Evolutionary conservation across 371 early-diverging fungal genomes (phyloP).

Genomic region (Zancudomyces culisetae): DNA sequence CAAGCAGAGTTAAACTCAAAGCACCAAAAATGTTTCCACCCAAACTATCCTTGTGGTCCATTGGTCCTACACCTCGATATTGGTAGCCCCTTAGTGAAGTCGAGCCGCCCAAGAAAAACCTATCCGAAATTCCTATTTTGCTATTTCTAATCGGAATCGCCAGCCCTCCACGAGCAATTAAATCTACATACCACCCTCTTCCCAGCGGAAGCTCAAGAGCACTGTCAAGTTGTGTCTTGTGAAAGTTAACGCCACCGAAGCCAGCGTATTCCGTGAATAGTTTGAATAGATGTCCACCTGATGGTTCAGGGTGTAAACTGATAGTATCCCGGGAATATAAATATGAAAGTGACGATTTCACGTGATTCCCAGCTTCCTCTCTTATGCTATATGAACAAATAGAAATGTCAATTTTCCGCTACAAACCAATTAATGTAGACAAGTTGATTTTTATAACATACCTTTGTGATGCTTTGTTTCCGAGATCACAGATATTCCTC

Average conservation of each 20-base stretch:
- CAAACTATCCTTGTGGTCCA: slow-evolving; percentile 61
- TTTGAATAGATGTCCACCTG: slow-evolving; percentile 28
- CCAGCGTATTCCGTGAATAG: slow-evolving; percentile 53
- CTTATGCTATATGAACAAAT: slow-evolving; percentile 40
- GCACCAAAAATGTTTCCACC: slow-evolving; percentile 77
- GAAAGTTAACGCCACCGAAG: slow-evolving; percentile 53
- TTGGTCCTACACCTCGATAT: slow-evolving; percentile 70
- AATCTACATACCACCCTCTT: not conserved
- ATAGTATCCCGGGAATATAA: slow-evolving; percentile 45
- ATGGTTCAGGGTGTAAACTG: slow-evolving; percentile 57
- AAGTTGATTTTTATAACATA: slow-evolving; percentile 7
- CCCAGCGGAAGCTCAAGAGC: slow-evolving; percentile 22
- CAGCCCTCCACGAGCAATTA: slow-evolving; percentile 27
- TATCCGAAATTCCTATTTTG: slow-evolving; percentile 48
- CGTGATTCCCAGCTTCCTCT: slow-evolving; percentile 64
- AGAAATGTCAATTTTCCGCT: not conserved
- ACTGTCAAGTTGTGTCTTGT: slow-evolving; percentile 51
- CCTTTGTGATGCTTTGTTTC: slow-evolving; percentile 55
- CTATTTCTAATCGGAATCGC: slow-evolving; percentile 34
- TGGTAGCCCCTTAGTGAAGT: slow-evolving; percentile 72
- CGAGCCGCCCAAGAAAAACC: slow-evolving; percentile 76
- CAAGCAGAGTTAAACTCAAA: slow-evolving; percentile 63
- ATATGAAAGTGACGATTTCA: slow-evolving; percentile 65
- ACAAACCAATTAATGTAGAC: not conserved
- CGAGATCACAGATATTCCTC: slow-evolving; percentile 55